A percentile compares a stretch with the other conserved stretches of the same genome.
Conservation (phyloP, 768 basidiomycete genomes). For the Boletus sensibilis region DNA sequence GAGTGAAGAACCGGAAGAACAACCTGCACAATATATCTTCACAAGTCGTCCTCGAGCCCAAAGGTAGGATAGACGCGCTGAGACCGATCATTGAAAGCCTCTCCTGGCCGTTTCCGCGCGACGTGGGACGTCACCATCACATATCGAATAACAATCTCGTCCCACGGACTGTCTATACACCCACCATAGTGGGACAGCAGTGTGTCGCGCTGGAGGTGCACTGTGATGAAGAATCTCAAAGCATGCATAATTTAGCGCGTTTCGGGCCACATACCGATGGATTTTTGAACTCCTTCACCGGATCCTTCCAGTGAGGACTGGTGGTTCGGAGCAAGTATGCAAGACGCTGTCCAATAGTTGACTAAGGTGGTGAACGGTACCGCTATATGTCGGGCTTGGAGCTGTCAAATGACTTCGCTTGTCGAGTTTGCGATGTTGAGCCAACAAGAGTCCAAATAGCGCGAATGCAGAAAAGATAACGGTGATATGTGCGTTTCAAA, state of each 20-base stretch:
- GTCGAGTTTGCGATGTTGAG: neutral
- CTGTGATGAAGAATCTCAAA: slow-evolving; percentile 26
- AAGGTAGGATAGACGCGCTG: slow-evolving; percentile 42
- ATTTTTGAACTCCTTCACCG: slow-evolving; percentile 70
- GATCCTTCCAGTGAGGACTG: slow-evolving; percentile 72
- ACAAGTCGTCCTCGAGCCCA: neutral
- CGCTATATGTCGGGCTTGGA: slow-evolving; percentile 25
- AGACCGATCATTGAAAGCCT: slow-evolving; percentile 81
- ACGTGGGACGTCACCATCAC: slow-evolving; percentile 71
- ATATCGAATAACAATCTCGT: slow-evolving; percentile 83
- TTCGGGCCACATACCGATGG: slow-evolving; percentile 39
- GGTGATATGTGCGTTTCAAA: neutral
- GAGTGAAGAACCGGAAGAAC: slow-evolving; percentile 77
- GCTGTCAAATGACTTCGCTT: neutral
- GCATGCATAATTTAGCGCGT: neutral
- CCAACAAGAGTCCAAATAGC: neutral
- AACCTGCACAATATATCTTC: slow-evolving; percentile 40
- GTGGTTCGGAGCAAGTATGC: slow-evolving; percentile 76
- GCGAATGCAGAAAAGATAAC: too few relatives aligned
- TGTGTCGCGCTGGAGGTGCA: slow-evolving; percentile 32
- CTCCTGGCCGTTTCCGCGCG: slow-evolving; percentile 60
- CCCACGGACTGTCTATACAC: slow-evolving; percentile 73
- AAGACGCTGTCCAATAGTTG: slow-evolving; percentile 62
- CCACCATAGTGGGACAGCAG: slow-evolving; percentile 45
- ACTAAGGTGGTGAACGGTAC: slow-evolving; percentile 55